These are phyloP conservation scores for Hypomyces rosellus DNA, from an alignment of 2,329 filamentous ascomycete genomes.

Conservation along the genomic window DNA sequence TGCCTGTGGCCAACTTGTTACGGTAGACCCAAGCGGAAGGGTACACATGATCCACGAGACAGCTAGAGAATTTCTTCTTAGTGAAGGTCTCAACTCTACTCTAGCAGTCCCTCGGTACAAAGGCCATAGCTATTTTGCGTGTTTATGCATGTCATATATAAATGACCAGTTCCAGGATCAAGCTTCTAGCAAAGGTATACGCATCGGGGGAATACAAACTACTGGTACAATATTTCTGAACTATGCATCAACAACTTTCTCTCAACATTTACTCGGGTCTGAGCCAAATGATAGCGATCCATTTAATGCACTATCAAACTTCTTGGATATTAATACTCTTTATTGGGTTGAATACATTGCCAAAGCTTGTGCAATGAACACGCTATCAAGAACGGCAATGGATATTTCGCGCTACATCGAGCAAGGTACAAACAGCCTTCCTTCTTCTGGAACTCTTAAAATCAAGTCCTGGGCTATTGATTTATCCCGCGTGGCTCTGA, in stretches of 20 bases:
- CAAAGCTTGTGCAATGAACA: neutral
- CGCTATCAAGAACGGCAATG: slow-evolving; percentile 1
- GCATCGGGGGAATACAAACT: neutral
- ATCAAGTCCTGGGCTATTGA: slow-evolving; percentile 4
- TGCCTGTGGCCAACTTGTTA: slow-evolving; percentile 3
- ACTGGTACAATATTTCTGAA: neutral
- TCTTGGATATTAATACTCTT: neutral
- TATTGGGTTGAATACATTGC: slow-evolving; percentile 5
- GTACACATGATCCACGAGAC: slow-evolving; percentile 7
- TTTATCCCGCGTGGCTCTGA: slow-evolving; percentile 1
- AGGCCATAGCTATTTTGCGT: slow-evolving; percentile 1
- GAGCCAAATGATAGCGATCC: neutral
- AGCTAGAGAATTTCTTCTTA: slow-evolving; percentile 2
- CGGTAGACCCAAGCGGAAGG: neutral
- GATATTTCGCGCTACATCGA: slow-evolving; percentile 1
- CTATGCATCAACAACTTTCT: neutral
- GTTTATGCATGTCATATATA: slow-evolving; percentile 5
- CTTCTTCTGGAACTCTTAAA: neutral
- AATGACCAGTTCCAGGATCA: neutral
- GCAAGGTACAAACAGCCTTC: neutral
- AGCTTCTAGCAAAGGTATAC: too few relatives aligned
- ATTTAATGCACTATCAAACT: neutral
- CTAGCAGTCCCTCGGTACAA: neutral
- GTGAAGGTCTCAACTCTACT: neutral
- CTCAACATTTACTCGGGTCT: neutral